A percentile compares a stretch with the other conserved stretches of the same genome.
These are phyloP conservation scores for Penicillium flavigenum DNA, from an alignment of 495 filamentous ascomycete genomes.

Conservation along the genomic window DNA sequence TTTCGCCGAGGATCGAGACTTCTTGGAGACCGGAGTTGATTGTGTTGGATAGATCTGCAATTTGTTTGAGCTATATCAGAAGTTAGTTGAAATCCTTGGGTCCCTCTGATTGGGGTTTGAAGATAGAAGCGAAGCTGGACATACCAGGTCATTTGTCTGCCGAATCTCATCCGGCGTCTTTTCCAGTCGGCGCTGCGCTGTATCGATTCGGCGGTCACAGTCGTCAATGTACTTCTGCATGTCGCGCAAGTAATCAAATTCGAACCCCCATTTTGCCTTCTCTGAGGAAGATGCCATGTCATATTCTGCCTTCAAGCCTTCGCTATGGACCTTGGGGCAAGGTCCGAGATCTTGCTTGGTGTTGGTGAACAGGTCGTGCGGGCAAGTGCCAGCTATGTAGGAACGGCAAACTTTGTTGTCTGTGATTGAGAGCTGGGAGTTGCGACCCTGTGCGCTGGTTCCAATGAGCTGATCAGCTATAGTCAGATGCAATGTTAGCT, in stretches of 20 bases:
- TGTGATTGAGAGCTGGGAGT: constrained; percentile 78
- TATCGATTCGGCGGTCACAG: constrained; percentile 91
- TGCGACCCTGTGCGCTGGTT: constrained; percentile 64
- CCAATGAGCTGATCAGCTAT: constrained; percentile 78
- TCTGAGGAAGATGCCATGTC: constrained; percentile 64
- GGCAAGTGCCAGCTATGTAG: constrained; percentile 90
- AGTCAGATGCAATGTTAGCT: constrained; percentile 37
- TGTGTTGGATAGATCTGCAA: constrained; percentile 73
- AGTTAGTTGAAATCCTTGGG: constrained; percentile 1
- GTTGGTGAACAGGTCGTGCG: constrained; percentile 99
- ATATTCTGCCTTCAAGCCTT: constrained; percentile 85
- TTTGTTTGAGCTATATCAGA: constrained; percentile 67
- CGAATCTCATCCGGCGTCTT: constrained; percentile 98
- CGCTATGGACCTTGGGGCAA: constrained; percentile 87
- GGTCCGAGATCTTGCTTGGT: constrained; percentile 96
- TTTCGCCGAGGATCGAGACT: constrained; percentile 80
- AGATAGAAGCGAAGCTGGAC: constrained; percentile 12
- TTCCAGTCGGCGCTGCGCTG: constrained; percentile 84
- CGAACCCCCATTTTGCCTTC: constrained; percentile 79
- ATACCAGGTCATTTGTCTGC: constrained; percentile 84
- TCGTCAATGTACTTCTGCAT: constrained; percentile 95
- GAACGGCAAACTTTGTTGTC: constrained; percentile 95
- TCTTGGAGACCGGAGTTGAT: constrained; percentile 84
- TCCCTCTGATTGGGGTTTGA: neutral
- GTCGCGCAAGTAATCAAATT: constrained; percentile 94